phyloP scores from a whole-genome alignment of 768 basidiomycete genomes.

The Agaricus sinodeliciosus region DNA sequence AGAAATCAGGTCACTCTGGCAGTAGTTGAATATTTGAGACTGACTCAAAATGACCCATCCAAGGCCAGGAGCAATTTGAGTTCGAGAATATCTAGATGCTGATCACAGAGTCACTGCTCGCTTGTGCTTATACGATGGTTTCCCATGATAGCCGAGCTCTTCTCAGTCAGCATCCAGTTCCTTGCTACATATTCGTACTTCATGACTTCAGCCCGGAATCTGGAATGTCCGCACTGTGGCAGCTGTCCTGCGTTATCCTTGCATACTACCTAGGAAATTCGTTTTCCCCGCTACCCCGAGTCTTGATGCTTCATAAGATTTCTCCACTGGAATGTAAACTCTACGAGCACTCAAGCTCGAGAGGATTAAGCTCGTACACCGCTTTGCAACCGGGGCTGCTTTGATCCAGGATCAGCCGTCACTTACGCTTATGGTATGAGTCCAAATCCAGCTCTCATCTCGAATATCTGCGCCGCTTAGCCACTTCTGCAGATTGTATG shows the following conservation, averaged over 20 bases:
- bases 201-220: not conserved
- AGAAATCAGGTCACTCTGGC: no score
- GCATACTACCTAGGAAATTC: no score
- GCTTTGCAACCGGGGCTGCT: conserved; percentile 2
- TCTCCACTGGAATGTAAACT: not conserved
- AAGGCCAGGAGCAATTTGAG: conserved; percentile 3
- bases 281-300: not conserved
- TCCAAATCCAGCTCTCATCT: not conserved
- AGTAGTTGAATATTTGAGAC: no score
- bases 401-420: conserved; percentile 7
- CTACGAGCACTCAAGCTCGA: not conserved
- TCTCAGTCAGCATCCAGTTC: not conserved
- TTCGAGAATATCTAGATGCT: not conserved
- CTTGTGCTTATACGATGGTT: not conserved
- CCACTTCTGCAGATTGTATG: not conserved
- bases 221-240: not conserved
- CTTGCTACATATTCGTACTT: not conserved
- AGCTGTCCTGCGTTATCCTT: not conserved
- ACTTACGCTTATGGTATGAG: not conserved
- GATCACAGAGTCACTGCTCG: not conserved
- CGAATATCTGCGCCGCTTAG: conserved; percentile 9
- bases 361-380: conserved; percentile 1
- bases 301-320: no score
- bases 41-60: not conserved
- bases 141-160: conserved; percentile 1